These are phyloP conservation scores for Coemansia sp. DNA, from an alignment of 192 early-diverging fungal species.

Conservation along the genomic window DNA sequence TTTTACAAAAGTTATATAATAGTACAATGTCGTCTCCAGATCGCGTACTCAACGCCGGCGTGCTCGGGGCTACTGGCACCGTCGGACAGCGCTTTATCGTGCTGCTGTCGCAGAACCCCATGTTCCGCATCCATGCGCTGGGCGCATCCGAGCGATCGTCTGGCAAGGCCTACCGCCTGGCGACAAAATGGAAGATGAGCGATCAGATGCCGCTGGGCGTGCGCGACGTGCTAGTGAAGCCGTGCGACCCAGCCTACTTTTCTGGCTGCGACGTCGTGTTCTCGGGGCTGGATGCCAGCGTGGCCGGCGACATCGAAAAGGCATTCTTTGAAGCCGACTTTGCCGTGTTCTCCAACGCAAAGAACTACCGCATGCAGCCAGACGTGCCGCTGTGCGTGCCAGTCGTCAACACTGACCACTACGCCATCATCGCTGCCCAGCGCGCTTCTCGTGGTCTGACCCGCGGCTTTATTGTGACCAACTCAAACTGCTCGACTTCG, in stretches of 20 bases:
- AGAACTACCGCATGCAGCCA: slow-evolving; percentile 90
- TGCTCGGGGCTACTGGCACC: slow-evolving; percentile 96
- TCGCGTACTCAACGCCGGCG: slow-evolving; percentile 66
- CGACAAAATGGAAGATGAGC: slow-evolving; percentile 86
- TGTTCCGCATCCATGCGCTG: slow-evolving; percentile 81
- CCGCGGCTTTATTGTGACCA: slow-evolving; percentile 90
- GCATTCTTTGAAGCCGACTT: slow-evolving; percentile 85
- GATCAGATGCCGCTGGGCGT: slow-evolving; percentile 67
- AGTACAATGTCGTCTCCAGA: slow-evolving; percentile 21
- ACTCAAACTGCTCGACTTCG: slow-evolving; percentile 98
- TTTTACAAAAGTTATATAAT: background rate
- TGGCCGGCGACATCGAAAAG: slow-evolving; percentile 93
- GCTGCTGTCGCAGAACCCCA: slow-evolving; percentile 81
- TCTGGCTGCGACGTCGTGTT: slow-evolving; percentile 85
- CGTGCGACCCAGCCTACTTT: slow-evolving; percentile 77
- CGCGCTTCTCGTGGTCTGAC: slow-evolving; percentile 55
- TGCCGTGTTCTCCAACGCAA: slow-evolving; percentile 93
- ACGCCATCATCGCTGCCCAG: slow-evolving; percentile 77
- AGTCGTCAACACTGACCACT: slow-evolving; percentile 85
- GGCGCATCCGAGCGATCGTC: slow-evolving; percentile 90
- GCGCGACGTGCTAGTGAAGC: slow-evolving; percentile 57
- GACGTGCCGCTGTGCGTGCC: slow-evolving; percentile 92
- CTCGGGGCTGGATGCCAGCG: slow-evolving; percentile 90
- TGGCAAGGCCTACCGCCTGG: slow-evolving; percentile 77
- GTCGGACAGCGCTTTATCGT: slow-evolving; percentile 97